Evolutionary conservation across 106 monocot species (phyloP).

Genomic region (Platanthera zijinensis): DNA sequence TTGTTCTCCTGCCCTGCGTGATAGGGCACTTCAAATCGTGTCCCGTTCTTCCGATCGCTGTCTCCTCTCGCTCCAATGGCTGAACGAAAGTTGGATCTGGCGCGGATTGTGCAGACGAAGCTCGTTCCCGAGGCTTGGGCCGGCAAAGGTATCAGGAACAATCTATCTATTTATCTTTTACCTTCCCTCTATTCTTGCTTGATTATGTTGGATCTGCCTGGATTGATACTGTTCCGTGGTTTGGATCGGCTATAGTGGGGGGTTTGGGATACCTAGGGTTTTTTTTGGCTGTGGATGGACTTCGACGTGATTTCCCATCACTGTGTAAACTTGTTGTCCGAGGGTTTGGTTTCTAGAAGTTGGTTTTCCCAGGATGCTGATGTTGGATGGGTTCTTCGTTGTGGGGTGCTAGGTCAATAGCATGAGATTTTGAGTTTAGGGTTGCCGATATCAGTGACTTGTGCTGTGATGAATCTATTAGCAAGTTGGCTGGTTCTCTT

Average conservation of each 20-base stretch:
- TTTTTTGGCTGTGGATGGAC: neutral
- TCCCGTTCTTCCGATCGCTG: neutral
- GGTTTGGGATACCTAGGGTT: neutral
- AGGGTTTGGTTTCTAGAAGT: neutral
- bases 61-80: conserved; percentile 26
- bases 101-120: conserved; percentile 18
- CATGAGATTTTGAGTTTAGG: neutral
- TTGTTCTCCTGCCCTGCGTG: neutral
- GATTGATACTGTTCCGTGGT: neutral
- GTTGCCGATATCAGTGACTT: neutral
- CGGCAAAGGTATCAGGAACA: conserved; percentile 19
- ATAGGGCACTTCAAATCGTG: neutral
- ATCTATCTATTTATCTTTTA: neutral
- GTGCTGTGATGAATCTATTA: neutral
- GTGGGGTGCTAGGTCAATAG: neutral
- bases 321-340: neutral
- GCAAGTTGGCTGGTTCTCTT: neutral
- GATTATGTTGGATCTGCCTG: no score
- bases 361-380: neutral
- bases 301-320: neutral
- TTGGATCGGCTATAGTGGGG: neutral
- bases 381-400: neutral
- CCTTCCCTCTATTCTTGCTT: neutral
- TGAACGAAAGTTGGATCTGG: conserved; percentile 40
- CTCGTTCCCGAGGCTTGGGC: conserved; percentile 19